Evolutionary conservation across 768 basidiomycete genomes (phyloP).

Genomic region (Lactarius hatsudake): DNA sequence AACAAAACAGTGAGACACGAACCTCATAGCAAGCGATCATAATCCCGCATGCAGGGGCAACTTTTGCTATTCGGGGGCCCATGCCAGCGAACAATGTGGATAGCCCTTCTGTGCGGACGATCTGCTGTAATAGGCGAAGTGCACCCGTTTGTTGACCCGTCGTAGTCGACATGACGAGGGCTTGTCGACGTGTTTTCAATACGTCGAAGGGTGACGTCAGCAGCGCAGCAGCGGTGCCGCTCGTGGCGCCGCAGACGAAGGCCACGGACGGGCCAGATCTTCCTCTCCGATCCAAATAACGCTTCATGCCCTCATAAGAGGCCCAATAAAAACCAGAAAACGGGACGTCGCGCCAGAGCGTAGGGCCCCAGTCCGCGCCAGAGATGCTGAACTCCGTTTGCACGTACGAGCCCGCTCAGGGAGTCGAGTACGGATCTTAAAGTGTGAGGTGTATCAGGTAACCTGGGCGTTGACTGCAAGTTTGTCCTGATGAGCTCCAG

Average conservation of each 20-base stretch:
- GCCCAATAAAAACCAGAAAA: constrained; percentile 99
- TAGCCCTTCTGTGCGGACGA: constrained; percentile 76
- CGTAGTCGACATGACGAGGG: constrained; percentile 62
- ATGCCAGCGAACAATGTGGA: constrained; percentile 81
- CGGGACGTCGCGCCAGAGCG: constrained; percentile 95
- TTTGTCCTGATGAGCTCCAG: constrained; percentile 93
- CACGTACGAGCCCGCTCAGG: constrained; percentile 55
- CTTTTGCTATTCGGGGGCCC: constrained; percentile 87
- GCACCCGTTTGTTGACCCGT: constrained; percentile 45
- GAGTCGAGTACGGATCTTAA: constrained; percentile 69
- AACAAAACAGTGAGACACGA: constrained; percentile 22
- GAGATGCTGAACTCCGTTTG: constrained; percentile 64
- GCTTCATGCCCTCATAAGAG: constrained; percentile 84
- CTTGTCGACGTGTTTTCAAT: constrained; percentile 90
- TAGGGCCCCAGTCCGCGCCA: constrained; percentile 93
- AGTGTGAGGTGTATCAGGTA: constrained; percentile 68
- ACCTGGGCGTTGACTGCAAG: constrained; percentile 80
- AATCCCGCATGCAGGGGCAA: constrained; percentile 96
- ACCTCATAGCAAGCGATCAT: constrained; percentile 98
- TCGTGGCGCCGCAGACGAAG: constrained; percentile 87
- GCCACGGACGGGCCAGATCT: constrained; percentile 63
- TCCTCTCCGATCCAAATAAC: constrained; percentile 50
- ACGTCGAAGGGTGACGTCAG: constrained; percentile 96
- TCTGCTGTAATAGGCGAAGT: constrained; percentile 61
- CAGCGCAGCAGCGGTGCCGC: constrained; percentile 82